Evolutionary conservation across 331 rosid species (phyloP), one percentile per base, ranked within the genome.

Genomic region (Ulmus americana): DNA sequence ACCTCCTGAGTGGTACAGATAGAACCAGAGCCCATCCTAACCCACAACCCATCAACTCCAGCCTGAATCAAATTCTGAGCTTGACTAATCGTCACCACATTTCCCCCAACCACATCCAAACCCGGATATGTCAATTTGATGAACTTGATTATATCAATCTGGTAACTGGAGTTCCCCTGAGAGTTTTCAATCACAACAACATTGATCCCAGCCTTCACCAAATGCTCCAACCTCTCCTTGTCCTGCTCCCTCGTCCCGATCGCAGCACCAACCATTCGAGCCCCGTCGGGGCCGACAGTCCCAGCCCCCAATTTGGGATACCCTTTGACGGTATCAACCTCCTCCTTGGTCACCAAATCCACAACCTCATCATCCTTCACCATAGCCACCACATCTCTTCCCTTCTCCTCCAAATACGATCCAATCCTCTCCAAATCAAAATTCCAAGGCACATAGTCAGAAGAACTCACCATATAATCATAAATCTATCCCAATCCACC

Each of bases 21-120:
- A 28, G 98, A 92, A 0, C 98, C 98, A 15, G 95, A 92, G 0
- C 98, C 98, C 98, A 92, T 92, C 43, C 98, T 95, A 61, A 92
- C 86, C 45, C 98, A 74, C 81, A 92, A 79, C 10, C 95, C 98
- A 70, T 92, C 98, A 9, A 67, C 97, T 38, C 98, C 98, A 4
- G 95, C 95, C 48, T 83, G 85, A 82, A 89, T 85, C 66, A 92
- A 53, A 76, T 92, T 89, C 66, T 87, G 95, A 10, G 98, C 97
- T 69, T 92, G 97, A 35, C 82, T 76, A 77, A 82, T 81, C 2
- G 98, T 87, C 41, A 92, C 98, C 58, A 92, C 98, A 77, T 89
- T 92, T 70, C 97, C 98, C 7, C 98, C 98, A 61, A 92, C 71
- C 57, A 92, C 95, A 80, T 92, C 98, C 60, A 92, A 72, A 15